A percentile compares a stretch with the other conserved stretches of the same genome.
Conservation (phyloP, 805 yeast species). For the Kodamaea laetipori region DNA sequence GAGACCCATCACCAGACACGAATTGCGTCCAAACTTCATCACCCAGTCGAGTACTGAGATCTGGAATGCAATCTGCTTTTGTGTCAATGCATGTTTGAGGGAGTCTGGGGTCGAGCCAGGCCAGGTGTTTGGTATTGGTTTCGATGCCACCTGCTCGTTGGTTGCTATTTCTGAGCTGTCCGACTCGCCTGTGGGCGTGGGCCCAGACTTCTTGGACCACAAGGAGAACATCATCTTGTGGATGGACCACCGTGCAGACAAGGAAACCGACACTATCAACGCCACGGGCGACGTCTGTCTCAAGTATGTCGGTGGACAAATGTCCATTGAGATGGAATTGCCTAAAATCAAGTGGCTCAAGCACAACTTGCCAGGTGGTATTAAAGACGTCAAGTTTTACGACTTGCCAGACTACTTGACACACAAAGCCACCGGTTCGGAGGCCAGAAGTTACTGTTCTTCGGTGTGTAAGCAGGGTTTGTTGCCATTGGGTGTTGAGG, state of each 20-base stretch:
- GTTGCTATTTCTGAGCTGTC: conserved; percentile 70
- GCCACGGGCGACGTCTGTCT: conserved; percentile 75
- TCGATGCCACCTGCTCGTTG: conserved; percentile 96
- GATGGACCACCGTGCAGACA: conserved; percentile 97
- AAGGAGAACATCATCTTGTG: conserved; percentile 86
- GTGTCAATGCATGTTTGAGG: conserved; percentile 72
- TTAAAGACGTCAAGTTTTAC: conserved; percentile 71
- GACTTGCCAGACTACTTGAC: conserved; percentile 92
- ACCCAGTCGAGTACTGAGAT: conserved; percentile 90
- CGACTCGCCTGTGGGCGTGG: conserved; percentile 80
- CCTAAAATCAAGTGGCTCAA: conserved; percentile 98
- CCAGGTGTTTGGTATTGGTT: conserved; percentile 83
- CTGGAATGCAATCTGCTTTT: conserved; percentile 84
- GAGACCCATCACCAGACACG: conserved; percentile 75
- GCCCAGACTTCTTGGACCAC: conserved; percentile 78
- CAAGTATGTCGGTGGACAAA: conserved; percentile 93
- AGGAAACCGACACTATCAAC: conserved; percentile 80
- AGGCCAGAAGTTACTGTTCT: conserved; percentile 86
- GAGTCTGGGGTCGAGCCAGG: conserved; percentile 73
- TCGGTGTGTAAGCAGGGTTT: conserved; percentile 95
- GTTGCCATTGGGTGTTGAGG: conserved; percentile 90
- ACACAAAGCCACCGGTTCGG: conserved; percentile 84
- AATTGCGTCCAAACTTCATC: conserved; percentile 68
- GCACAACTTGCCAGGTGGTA: conserved; percentile 67
- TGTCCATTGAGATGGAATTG: conserved; percentile 98